Percentiles rank a stretch among this genome's conserved stretches.
phyloP scores from a whole-genome alignment of 1,284 basidiomycete genomes.

The Athelia sp. region DNA sequence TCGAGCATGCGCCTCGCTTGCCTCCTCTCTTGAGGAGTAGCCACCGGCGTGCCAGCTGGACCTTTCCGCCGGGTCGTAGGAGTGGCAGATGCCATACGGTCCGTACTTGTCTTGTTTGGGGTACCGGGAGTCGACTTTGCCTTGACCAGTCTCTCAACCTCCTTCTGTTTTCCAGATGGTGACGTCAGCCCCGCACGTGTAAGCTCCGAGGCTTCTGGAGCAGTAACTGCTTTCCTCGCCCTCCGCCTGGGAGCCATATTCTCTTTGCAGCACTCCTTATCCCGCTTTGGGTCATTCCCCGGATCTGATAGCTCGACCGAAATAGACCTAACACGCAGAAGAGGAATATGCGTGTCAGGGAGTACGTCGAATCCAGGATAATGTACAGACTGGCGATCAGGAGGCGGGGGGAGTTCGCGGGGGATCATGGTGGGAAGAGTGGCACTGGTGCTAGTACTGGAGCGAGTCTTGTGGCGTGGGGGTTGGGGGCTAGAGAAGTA shows the following conservation, averaged over 20 bases:
- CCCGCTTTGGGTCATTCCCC: slow-evolving; percentile 16
- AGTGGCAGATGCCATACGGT: slow-evolving; percentile 11
- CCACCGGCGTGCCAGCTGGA: slow-evolving; percentile 9
- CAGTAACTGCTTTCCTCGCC: slow-evolving; percentile 31
- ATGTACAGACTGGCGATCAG: slow-evolving; percentile 57
- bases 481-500: slow-evolving; percentile 15
- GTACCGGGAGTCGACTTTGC: slow-evolving; percentile 23
- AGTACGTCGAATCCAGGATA: slow-evolving; percentile 70
- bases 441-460: slow-evolving; percentile 2
- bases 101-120: slow-evolving; percentile 16
- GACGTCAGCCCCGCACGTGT: slow-evolving; percentile 14
- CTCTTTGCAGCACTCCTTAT: slow-evolving; percentile 45
- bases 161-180: slow-evolving; percentile 18
- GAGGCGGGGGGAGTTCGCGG: slow-evolving; percentile 38
- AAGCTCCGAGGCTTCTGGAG: slow-evolving; percentile 14
- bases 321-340: slow-evolving; percentile 19
- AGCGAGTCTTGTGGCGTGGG: slow-evolving; percentile 1
- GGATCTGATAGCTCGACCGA: slow-evolving; percentile 10
- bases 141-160: slow-evolving; percentile 17
- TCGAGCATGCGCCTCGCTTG: slow-evolving; percentile 21
- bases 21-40: slow-evolving; percentile 19
- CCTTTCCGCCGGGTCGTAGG: slow-evolving; percentile 22
- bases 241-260: slow-evolving; percentile 42
- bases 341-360: slow-evolving; percentile 41
- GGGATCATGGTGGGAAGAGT: slow-evolving; percentile 26